Conservation (phyloP, 352 stramenopile genomes). For the Phytophthora megakarya region DNA sequence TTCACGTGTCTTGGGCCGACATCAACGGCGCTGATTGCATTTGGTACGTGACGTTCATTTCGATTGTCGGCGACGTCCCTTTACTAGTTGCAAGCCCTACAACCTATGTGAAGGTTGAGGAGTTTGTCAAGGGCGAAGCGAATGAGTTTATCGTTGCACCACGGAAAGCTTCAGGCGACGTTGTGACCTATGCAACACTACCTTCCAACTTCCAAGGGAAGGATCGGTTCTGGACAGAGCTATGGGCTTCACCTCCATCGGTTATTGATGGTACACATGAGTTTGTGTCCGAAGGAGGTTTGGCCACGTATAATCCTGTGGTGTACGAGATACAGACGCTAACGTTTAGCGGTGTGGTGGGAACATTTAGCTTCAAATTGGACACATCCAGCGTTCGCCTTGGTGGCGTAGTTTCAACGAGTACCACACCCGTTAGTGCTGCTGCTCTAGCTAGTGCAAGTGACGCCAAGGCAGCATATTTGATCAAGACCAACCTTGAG, state of each 20-base stretch:
- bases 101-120: conserved; percentile 60
- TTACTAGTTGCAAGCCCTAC: conserved; percentile 60
- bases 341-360: conserved; percentile 60
- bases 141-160: conserved; percentile 97
- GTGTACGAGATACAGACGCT: conserved; percentile 92
- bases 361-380: conserved; percentile 74
- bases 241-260: conserved; percentile 85
- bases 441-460: conserved; percentile 39
- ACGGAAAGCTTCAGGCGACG: conserved; percentile 90
- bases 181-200: conserved; percentile 88
- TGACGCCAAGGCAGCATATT: conserved; percentile 61
- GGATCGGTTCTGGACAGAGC: conserved; percentile 96
- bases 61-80: conserved; percentile 79
- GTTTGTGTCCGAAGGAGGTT: conserved; percentile 92
- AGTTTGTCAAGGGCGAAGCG: conserved; percentile 93
- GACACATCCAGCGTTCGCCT: conserved; percentile 71
- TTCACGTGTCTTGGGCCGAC: conserved; percentile 64
- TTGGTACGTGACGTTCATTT: conserved; percentile 90
- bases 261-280: conserved; percentile 88
- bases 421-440: conserved; percentile 50
- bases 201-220: conserved; percentile 84
- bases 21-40: conserved; percentile 57
- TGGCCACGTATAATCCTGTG: conserved; percentile 91
- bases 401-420: conserved; percentile 50
- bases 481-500: conserved; percentile 86